Conservation (phyloP, 116 monocot species). For the Phalaenopsis hybrid region DNA sequence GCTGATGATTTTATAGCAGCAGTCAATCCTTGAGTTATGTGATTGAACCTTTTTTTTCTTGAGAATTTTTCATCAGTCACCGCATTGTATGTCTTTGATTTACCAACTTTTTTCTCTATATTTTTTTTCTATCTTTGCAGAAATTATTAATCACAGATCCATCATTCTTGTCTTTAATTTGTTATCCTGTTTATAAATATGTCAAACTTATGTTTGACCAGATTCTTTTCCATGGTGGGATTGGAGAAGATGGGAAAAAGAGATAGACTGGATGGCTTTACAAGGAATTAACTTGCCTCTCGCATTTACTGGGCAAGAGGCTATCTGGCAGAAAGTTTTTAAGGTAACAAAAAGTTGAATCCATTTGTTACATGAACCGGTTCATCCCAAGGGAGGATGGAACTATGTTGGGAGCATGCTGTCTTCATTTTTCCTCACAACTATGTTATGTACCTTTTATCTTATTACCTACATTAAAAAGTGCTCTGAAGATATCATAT, state of each 20-base stretch:
- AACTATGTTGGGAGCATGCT: background rate
- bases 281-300: conserved; percentile 95
- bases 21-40: background rate
- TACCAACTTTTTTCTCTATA: background rate
- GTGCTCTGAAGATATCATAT: too few relatives aligned
- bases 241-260: conserved; percentile 99
- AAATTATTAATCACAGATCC: background rate
- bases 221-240: conserved; percentile 99
- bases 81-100: background rate
- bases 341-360: conserved; percentile 35
- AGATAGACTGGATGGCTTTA: conserved; percentile 98
- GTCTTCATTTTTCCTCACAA: background rate
- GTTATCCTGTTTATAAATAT: background rate
- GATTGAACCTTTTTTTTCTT: background rate
- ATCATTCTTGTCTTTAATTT: background rate
- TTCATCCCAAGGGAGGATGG: too few relatives aligned
- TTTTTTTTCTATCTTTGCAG: background rate
- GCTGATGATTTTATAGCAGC: background rate
- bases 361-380: too few relatives aligned
- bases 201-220: conserved; percentile 15
- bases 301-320: conserved; percentile 96
- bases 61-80: background rate
- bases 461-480: background rate
- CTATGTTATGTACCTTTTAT: background rate
- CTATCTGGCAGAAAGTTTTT: conserved; percentile 92